Base-by-base conservation (phyloP, 371 early-diverging fungal genomes). In the Rhizopus stolonifer region DNA sequence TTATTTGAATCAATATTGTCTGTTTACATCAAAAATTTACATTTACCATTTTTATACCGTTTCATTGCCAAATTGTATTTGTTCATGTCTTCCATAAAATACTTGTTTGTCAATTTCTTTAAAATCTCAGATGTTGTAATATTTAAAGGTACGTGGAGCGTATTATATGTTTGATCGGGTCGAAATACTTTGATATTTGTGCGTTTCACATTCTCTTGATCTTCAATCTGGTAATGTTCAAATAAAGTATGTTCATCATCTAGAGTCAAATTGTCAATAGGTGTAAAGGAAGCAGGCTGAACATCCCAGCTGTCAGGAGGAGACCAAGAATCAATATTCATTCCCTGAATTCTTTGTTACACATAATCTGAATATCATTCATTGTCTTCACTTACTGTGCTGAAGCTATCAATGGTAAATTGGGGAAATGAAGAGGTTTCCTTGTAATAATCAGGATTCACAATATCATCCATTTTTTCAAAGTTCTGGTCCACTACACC, bases 301-400 rank as follows among this genome's bases (percentile, higher is more conserved):
- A 86, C 83, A 4, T 76, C 84, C 86, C 86, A 86, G 22, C 82
- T 83, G 39, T 86, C 86, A 34, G 86, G 86, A 26, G 85, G 79
- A 2, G 74, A 64, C 86, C 86, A 86, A 36, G 21, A 33, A 22
- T 22, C 38, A n/a, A 29, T 9, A 29, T 22, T 19, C 15, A 36
- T 13, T 14, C 14, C 38, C 38, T 38, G 14, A n/a, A n/a, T n/a
- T n/a, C n/a, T n/a, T n/a, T n/a, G n/a, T n/a, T n/a, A n/a, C n/a
- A n/a, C n/a, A n/a, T n/a, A n/a, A n/a, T n/a, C n/a, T n/a, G n/a
- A n/a, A n/a, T n/a, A n/a, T n/a, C n/a, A n/a, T n/a, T n/a, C n/a
- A n/a, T n/a, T n/a, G n/a, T n/a, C n/a, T n/a, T n/a, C n/a, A n/a
- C n/a, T n/a, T n/a, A 13, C 3, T 19, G 19, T 14, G 38, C 53